Conservation (phyloP, 2,329 filamentous ascomycete species). For the Cordyceps cateniannulata region DNA sequence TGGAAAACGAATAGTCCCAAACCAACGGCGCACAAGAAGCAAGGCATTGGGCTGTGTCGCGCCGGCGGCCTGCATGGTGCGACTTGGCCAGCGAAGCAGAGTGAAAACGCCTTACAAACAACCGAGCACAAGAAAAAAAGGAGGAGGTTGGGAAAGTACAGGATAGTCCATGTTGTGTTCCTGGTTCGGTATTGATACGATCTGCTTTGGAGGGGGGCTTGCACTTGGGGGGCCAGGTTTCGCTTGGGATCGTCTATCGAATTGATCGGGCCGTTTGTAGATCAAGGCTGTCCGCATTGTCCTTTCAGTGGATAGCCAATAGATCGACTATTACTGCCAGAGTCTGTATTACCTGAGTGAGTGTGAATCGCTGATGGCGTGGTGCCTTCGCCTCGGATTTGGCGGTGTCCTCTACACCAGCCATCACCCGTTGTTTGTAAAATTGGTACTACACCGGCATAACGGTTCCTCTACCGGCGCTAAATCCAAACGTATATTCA, state of each 20-base stretch:
- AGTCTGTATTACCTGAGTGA: neutral
- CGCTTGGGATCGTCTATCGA: too few relatives aligned
- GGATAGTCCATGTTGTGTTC: too few relatives aligned
- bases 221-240: too few relatives aligned
- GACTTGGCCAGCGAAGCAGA: neutral
- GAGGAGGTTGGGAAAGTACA: neutral
- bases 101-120: neutral
- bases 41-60: neutral
- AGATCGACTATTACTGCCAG: neutral
- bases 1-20: neutral
- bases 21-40: neutral
- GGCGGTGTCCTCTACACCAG: neutral
- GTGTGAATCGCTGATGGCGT: neutral
- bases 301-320: neutral
- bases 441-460: neutral
- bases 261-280: too few relatives aligned
- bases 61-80: neutral
- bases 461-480: neutral
- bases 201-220: neutral
- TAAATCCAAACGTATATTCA: neutral
- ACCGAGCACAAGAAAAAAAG: neutral
- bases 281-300: too few relatives aligned
- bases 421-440: neutral
- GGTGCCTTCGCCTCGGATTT: neutral
- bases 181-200: neutral